Conservation (phyloP, 148 eudicot genomes). For the Simmondsia chinensis region DNA sequence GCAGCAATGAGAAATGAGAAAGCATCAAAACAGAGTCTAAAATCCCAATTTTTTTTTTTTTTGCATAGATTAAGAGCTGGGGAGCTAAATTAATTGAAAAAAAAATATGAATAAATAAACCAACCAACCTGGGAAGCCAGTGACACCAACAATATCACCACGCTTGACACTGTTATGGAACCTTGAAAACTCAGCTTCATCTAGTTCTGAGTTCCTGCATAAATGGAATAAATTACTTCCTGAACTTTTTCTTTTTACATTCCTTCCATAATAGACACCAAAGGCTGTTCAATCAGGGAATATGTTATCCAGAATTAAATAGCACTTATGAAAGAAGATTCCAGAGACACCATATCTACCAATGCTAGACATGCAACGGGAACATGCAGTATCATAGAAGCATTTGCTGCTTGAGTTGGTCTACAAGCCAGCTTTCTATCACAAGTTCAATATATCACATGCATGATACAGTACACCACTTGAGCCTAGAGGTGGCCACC, state of each 20-base stretch:
- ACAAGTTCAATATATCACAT: too few species aligned
- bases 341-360: too few species aligned
- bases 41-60: too few species aligned
- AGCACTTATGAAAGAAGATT: too few species aligned
- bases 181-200: slow-evolving; percentile 59
- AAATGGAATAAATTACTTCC: not conserved
- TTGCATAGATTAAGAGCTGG: too few species aligned
- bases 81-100: not conserved
- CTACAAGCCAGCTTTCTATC: too few species aligned
- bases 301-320: too few species aligned
- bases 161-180: slow-evolving; percentile 75
- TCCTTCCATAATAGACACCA: not conserved
- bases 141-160: slow-evolving; percentile 87
- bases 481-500: too few species aligned
- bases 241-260: not conserved
- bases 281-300: not conserved
- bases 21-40: not conserved
- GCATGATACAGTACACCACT: too few species aligned
- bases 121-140: slow-evolving; percentile 74
- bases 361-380: too few species aligned
- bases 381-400: too few species aligned
- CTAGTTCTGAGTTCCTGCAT: slow-evolving; percentile 57
- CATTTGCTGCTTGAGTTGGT: too few species aligned
- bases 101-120: not conserved
- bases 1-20: not conserved